phyloP scores from a whole-genome alignment of 176 grass and related monocot genomes.

The Carex kokanica region DNA sequence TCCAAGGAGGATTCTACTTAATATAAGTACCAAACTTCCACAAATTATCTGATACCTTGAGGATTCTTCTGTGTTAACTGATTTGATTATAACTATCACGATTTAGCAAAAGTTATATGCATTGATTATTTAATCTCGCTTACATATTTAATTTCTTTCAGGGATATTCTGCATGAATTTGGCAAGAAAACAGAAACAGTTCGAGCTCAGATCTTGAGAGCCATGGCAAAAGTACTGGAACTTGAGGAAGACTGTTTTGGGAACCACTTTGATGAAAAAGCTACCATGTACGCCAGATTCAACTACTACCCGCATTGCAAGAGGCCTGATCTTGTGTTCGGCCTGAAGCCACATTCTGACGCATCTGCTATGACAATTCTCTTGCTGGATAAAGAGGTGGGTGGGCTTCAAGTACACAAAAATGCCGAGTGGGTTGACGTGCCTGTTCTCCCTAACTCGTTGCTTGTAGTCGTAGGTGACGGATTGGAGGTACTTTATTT shows the following conservation, averaged over 20 bases:
- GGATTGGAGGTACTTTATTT: slow-evolving; percentile 38
- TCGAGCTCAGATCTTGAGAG: slow-evolving; percentile 17
- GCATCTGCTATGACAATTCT: slow-evolving; percentile 52
- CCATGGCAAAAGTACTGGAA: slow-evolving; percentile 32
- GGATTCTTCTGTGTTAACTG: not conserved
- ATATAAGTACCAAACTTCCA: not conserved
- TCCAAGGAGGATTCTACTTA: not conserved
- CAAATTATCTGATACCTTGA: not conserved
- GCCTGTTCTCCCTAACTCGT: slow-evolving; percentile 20
- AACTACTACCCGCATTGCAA: slow-evolving; percentile 56
- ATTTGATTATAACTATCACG: not conserved
- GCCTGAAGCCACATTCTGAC: slow-evolving; percentile 67
- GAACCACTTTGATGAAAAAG: slow-evolving; percentile 29
- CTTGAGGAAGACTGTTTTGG: slow-evolving; percentile 35
- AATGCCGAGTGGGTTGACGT: slow-evolving; percentile 41
- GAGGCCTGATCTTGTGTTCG: slow-evolving; percentile 47
- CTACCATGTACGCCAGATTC: not conserved
- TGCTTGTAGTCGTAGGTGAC: slow-evolving; percentile 45
- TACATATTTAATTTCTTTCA: not conserved
- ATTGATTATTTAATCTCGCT: not conserved
- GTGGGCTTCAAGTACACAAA: slow-evolving; percentile 42
- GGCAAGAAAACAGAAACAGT: slow-evolving; percentile 14
- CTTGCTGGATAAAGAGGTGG: slow-evolving; percentile 43
- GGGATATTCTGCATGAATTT: slow-evolving; percentile 39
- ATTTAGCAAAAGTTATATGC: not conserved